A percentile compares a stretch with the other conserved stretches of the same genome.
Evolutionary conservation across 1,284 basidiomycete species (phyloP).

Genomic region (Trametes pubescens): DNA sequence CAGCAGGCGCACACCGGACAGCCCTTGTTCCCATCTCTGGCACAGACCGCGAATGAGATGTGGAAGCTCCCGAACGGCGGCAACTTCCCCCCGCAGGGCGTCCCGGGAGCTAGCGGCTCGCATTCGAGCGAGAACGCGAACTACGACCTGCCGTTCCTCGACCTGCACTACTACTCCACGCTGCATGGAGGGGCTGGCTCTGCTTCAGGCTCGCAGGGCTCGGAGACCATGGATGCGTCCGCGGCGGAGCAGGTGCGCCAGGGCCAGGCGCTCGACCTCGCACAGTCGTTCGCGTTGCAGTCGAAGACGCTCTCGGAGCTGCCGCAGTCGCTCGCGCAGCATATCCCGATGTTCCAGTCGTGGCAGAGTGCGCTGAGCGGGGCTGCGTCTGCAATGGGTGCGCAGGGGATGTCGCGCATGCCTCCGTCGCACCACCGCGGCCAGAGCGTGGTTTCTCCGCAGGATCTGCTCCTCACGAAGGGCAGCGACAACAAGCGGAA

Average conservation of each 20-base stretch:
- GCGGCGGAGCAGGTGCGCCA: slow-evolving; percentile 46
- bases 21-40: slow-evolving; percentile 31
- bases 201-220: slow-evolving; percentile 7
- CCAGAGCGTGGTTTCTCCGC: slow-evolving; percentile 73
- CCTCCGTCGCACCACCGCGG: slow-evolving; percentile 63
- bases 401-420: slow-evolving; percentile 37
- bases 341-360: slow-evolving; percentile 36
- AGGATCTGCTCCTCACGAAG: slow-evolving; percentile 66
- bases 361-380: slow-evolving; percentile 33
- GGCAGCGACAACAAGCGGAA: slow-evolving; percentile 71
- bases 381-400: slow-evolving; percentile 21
- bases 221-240: slow-evolving; percentile 28
- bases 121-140: slow-evolving; percentile 39
- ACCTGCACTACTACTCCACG: slow-evolving; percentile 71
- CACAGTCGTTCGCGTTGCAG: slow-evolving; percentile 49
- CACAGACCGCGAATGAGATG: slow-evolving; percentile 29
- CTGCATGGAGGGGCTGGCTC: slow-evolving; percentile 36
- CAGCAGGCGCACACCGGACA: slow-evolving; percentile 22
- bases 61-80: slow-evolving; percentile 25
- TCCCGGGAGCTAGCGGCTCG: slow-evolving; percentile 9
- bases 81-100: slow-evolving; percentile 3
- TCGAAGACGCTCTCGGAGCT: slow-evolving; percentile 38
- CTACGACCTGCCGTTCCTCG: slow-evolving; percentile 72
- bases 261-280: slow-evolving; percentile 73
- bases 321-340: slow-evolving; percentile 43